phyloP scores from a whole-genome alignment of 805 yeast species.

The Kregervanrija fluxuum region DNA sequence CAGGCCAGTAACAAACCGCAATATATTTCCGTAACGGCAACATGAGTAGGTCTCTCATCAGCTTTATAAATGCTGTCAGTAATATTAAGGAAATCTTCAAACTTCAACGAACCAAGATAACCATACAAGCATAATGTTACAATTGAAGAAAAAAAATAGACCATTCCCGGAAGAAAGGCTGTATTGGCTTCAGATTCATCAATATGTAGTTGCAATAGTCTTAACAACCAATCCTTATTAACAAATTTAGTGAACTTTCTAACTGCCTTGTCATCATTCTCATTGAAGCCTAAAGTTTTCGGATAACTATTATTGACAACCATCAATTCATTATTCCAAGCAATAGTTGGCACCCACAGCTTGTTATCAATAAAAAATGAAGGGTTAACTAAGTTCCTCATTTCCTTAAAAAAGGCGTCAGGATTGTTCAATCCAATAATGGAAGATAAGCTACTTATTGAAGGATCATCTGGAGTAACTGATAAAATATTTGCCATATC shows the following conservation, averaged over 20 bases:
- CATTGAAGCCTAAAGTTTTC: slow-evolving; percentile 26
- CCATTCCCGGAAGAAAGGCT: slow-evolving; percentile 59
- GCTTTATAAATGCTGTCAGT: slow-evolving; percentile 45
- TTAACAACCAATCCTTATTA: slow-evolving; percentile 51
- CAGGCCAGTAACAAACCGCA: slow-evolving; percentile 55
- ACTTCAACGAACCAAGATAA: slow-evolving; percentile 33
- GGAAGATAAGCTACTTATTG: slow-evolving; percentile 8
- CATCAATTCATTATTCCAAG: slow-evolving; percentile 56
- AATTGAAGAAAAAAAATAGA: slow-evolving; percentile 46
- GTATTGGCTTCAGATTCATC: slow-evolving; percentile 65
- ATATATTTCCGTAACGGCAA: slow-evolving; percentile 63
- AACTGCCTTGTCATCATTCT: slow-evolving; percentile 37
- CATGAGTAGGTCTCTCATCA: slow-evolving; percentile 70
- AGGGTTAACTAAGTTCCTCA: slow-evolving; percentile 41
- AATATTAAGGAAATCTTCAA: slow-evolving; percentile 46
- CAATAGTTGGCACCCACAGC: slow-evolving; percentile 58
- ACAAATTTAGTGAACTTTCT: slow-evolving; percentile 36
- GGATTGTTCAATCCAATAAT: slow-evolving; percentile 16
- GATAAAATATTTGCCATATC: slow-evolving; percentile 34
- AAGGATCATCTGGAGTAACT: slow-evolving; percentile 23
- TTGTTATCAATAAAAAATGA: slow-evolving; percentile 51
- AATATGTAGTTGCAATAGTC: slow-evolving; percentile 43
- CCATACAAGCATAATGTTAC: slow-evolving; percentile 42
- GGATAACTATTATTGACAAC: slow-evolving; percentile 34
- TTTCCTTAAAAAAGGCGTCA: slow-evolving; percentile 41